Evolutionary conservation across 2,329 filamentous ascomycete species (phyloP), one percentile per base, ranked within the genome.

Genomic region (Penicillium vulpinum): DNA sequence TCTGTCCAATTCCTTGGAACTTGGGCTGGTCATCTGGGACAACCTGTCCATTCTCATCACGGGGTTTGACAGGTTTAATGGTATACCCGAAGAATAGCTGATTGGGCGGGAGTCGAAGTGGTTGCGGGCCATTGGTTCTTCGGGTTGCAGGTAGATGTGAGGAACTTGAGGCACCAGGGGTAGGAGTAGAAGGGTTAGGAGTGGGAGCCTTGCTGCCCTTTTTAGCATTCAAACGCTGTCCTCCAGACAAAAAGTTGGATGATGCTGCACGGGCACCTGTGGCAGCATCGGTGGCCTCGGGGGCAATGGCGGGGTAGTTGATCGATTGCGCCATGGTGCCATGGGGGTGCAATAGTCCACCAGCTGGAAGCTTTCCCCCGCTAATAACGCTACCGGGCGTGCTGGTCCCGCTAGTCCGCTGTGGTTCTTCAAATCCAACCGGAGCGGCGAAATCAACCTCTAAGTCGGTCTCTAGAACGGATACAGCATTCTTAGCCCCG

Each of bases 261-360:
- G 88, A 84, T 2, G 83, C 81, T 5, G 85, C 84, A 64, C 81
- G 83, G 11, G 85, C 84, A 36, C 85, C 86, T 9, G 81, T 80
- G 6, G 84, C 85, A 15, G 85, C 87, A 15, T 86, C 82, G 2
- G 82, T 85, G 7, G 90, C 84, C 4, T 87, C 87, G 1, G 94
- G 92, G 0, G 92, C 91, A 64, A 99, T 96, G 31, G 92, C 85
- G 51, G 86, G 85, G 76, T 97, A 99, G 80, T 97, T 97, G 80
- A 99, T 97, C n/a, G 91, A 86, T 68, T 96, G 91, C 0, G 94
- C 92, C 94, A 99, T 99, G 59, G 88, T 92, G 11, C 94, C 94
- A 67, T 96, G 90, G 60, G 82, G 86, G 74, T 95, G 92, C 24
- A 97, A 75, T 16, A 89, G 77, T 5, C 92, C 91, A 28, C 91